phyloP scores from a whole-genome alignment of 2,329 filamentous ascomycete species.

The Colletotrichum chlorophyti region DNA sequence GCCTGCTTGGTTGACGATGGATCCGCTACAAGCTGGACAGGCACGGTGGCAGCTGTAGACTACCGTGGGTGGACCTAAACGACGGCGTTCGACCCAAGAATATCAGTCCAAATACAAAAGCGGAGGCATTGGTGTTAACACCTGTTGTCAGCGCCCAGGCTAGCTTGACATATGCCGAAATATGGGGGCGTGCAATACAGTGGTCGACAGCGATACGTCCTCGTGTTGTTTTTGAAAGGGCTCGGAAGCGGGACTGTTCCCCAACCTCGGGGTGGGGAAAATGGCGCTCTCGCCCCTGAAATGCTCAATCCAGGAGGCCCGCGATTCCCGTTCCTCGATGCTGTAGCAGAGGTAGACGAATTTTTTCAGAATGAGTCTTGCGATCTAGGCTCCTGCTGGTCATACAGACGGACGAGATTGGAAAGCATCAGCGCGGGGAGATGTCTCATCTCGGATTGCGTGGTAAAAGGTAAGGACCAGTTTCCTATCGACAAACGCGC shows the following conservation, averaged over 20 bases:
- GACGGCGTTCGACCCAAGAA: not conserved
- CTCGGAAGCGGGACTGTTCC: not conserved
- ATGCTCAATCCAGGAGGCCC: not conserved
- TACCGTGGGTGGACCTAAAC: not conserved
- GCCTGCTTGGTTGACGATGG: not conserved
- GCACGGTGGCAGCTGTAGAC: not conserved
- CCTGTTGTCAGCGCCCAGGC: conserved; percentile 1
- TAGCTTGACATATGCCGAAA: not conserved
- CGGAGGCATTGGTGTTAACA: not conserved
- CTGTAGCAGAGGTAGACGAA: not conserved
- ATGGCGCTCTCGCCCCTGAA: not conserved
- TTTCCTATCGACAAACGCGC: not conserved
- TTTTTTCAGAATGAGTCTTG: not conserved
- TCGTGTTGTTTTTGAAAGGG: not conserved
- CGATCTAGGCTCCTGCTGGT: not conserved
- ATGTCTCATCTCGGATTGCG: not conserved
- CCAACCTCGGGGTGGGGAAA: not conserved
- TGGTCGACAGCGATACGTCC: not conserved
- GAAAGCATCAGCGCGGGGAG: not conserved
- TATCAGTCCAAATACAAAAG: not conserved
- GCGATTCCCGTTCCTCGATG: not conserved
- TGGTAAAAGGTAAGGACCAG: not conserved
- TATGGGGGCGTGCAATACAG: not conserved
- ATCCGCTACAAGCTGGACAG: not conserved
- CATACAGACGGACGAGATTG: not conserved